phyloP scores from a whole-genome alignment of 2,329 filamentous ascomycete species.

The Colletotrichum sp. region DNA sequence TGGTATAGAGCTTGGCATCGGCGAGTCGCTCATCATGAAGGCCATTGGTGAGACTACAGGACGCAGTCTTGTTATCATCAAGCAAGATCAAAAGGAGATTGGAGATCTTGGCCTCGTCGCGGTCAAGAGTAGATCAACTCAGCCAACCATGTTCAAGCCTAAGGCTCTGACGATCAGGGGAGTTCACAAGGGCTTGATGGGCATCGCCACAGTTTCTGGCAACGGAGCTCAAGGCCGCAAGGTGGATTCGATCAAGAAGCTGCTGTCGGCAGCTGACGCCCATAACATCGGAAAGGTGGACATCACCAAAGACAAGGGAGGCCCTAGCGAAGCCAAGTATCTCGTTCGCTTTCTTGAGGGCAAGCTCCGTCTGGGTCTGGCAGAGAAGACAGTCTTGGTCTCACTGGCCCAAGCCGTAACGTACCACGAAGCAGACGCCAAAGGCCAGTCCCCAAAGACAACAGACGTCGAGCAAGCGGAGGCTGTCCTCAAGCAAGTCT shows the following conservation, averaged over 20 bases:
- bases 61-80: slow-evolving; percentile 86
- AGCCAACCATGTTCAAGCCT: slow-evolving; percentile 98
- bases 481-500: slow-evolving; percentile 85
- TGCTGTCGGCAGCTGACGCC: slow-evolving; percentile 88
- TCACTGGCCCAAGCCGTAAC: slow-evolving; percentile 89
- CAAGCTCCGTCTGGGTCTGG: slow-evolving; percentile 88
- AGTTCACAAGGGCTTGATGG: slow-evolving; percentile 87
- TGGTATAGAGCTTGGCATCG: slow-evolving; percentile 96
- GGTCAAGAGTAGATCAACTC: slow-evolving; percentile 92
- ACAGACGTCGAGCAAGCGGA: slow-evolving; percentile 85
- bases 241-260: slow-evolving; percentile 93
- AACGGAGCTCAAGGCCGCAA: slow-evolving; percentile 90
- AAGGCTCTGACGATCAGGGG: slow-evolving; percentile 86
- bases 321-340: slow-evolving; percentile 93
- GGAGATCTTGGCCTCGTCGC: slow-evolving; percentile 94
- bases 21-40: slow-evolving; percentile 98
- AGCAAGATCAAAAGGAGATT: slow-evolving; percentile 94
- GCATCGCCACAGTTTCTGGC: slow-evolving; percentile 85
- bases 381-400: slow-evolving; percentile 90
- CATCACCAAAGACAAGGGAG: slow-evolving; percentile 90
- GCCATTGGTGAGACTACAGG: slow-evolving; percentile 95
- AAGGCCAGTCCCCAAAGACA: slow-evolving; percentile 74
- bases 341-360: slow-evolving; percentile 93
- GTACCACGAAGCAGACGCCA: slow-evolving; percentile 77
- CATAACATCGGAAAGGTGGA: slow-evolving; percentile 79